Evolutionary conservation across 2,329 filamentous ascomycete species (phyloP).

Genomic region (Alternaria infectoria): DNA sequence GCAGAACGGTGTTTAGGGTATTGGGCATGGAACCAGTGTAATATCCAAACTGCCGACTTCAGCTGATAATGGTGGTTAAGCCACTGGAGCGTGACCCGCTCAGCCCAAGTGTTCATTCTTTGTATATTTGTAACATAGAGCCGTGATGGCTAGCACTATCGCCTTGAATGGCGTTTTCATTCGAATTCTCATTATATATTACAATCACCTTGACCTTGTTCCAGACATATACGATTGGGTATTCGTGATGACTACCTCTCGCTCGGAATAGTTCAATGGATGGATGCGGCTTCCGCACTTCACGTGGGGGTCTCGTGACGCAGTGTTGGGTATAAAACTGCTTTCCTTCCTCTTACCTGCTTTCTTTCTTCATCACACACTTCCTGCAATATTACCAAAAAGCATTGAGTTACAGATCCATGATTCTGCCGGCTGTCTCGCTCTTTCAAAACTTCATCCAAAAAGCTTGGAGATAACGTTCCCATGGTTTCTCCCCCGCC

Average conservation of each 20-base stretch:
- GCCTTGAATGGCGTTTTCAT: not conserved
- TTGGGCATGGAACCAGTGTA: not conserved
- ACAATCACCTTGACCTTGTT: not conserved
- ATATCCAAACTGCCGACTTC: not conserved
- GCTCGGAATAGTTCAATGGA: no score
- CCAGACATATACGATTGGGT: not conserved
- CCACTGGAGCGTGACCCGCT: no score
- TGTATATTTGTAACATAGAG: not conserved
- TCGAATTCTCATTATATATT: not conserved
- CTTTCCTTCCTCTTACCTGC: not conserved
- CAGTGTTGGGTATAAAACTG: not conserved
- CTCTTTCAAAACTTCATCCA: not conserved
- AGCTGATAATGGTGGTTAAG: not conserved
- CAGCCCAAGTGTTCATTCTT: not conserved
- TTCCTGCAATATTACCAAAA: not conserved
- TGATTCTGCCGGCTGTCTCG: not conserved
- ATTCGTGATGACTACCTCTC: rapidly evolving
- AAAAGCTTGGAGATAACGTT: no score
- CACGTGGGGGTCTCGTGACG: no score
- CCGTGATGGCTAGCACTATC: not conserved
- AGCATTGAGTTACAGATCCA: rapidly evolving
- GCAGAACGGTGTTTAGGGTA: not conserved
- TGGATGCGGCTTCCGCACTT: not conserved
- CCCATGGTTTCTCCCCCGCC: not conserved
- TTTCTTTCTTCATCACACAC: not conserved